Evolutionary conservation across 2,329 filamentous ascomycete species (phyloP), one percentile per base, ranked within the genome.

Genomic region (Calycina marina): DNA sequence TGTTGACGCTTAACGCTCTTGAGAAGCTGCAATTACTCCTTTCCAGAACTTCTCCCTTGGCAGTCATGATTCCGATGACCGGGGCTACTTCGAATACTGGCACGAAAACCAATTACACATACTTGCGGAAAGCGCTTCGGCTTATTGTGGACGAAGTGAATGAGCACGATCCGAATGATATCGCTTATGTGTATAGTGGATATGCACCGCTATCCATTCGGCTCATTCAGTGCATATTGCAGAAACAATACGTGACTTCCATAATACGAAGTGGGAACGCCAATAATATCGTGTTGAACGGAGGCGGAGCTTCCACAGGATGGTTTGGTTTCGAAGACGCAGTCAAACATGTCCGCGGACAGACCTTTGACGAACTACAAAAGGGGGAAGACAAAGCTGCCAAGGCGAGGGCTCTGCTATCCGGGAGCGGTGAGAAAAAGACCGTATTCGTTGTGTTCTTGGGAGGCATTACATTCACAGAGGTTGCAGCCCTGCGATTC

Each of bases 131-230:
- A 54, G 76, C 77, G 39, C 69, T 98, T 10, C 74, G 79, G 17
- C 69, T 98, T 11, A 93, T 94, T 51, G 79, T 94, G 35, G 90
- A 98, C 52, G 90, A 96, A 53, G 88, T 98, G 24, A 86, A 93
- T 51, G 90, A 98, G 56, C 77, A 90, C 37, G 80, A 92, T 28
- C 90, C 90, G 3, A 82, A 90, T 48, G 90, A 98, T 47, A 77
- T 96, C 39, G 80, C 86, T n/a, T 98, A 98, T 49, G 86, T 94
- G 8, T 98, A 96, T 58, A 93, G 83, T 42, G 92, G 90, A 32
- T 98, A 96, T 52, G 90, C 92, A 4, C 92, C 90, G 0, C 67
- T 98, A 9, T 93, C 83, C 27, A 72, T 96, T 33, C 77, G 90
- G 11, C 69, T 98, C 4, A 78, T 98, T 4, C 92, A 98, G 56